These are phyloP conservation scores for Jatropha multifida DNA, from an alignment of 441 rosid genomes.

Conservation along the genomic window DNA sequence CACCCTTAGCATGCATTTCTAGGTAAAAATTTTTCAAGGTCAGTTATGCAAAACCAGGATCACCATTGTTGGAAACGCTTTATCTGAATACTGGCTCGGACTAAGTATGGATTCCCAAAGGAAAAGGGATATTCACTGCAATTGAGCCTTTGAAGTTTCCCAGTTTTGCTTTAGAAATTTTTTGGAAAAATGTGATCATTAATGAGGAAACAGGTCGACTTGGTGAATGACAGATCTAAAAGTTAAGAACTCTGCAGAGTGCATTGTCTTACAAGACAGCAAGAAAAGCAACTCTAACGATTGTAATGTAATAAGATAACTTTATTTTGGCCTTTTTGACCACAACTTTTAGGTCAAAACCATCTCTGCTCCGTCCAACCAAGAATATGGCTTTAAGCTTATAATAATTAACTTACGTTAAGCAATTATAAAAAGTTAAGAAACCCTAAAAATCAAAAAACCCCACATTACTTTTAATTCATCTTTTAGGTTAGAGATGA, in stretches of 20 bases:
- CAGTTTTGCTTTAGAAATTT: no score
- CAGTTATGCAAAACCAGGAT: no score
- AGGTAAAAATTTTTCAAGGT: no score
- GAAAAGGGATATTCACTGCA: no score
- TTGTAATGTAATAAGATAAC: neutral
- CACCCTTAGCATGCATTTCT: no score
- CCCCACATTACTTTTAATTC: neutral
- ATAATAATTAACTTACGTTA: no score
- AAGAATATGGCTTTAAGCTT: neutral
- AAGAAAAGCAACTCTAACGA: neutral
- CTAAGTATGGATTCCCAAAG: no score
- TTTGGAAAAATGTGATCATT: no score
- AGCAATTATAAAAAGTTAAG: neutral
- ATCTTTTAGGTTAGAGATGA: conserved; percentile 8
- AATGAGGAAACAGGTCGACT: neutral
- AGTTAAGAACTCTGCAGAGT: neutral
- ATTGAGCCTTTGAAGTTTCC: no score
- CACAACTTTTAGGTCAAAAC: conserved; percentile 4
- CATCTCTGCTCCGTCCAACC: conserved; percentile 9
- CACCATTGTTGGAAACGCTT: no score
- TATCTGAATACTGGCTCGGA: no score
- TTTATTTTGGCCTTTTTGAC: conserved; percentile 1
- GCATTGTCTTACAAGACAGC: neutral
- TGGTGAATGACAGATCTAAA: neutral
- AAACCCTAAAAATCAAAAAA: neutral